A percentile compares a stretch with the other conserved stretches of the same genome.
Evolutionary conservation across 257 asterid genomes (phyloP).

Genomic region (Perilla frutescens): DNA sequence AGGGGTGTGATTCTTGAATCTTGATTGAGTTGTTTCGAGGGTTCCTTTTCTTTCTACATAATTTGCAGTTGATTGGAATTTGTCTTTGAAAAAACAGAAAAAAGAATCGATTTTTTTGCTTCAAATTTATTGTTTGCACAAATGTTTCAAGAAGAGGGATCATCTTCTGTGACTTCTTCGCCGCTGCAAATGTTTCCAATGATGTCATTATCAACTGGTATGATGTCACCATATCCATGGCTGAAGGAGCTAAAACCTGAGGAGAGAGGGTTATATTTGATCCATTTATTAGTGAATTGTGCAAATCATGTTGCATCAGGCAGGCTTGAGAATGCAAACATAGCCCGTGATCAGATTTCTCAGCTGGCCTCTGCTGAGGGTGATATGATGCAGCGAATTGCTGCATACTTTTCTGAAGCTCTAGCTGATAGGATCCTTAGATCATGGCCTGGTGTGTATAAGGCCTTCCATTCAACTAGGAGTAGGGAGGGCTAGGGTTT

Average conservation of each 20-base stretch:
- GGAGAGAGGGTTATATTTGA: constrained; percentile 73
- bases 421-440: constrained; percentile 70
- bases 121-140: constrained; percentile 3
- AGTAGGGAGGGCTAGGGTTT: constrained; percentile 22
- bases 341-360: constrained; percentile 76
- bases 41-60: neutral
- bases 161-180: constrained; percentile 51
- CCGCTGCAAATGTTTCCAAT: constrained; percentile 42
- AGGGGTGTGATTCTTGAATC: neutral
- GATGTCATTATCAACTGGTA: constrained; percentile 44
- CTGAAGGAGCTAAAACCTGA: constrained; percentile 75
- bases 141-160: constrained; percentile 84
- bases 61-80: constrained; percentile 7
- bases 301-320: constrained; percentile 74
- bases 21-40: constrained; percentile 18
- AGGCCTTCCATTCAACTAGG: constrained; percentile 60
- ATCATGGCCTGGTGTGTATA: constrained; percentile 70
- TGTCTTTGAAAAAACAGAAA: neutral
- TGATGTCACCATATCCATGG: constrained; percentile 40
- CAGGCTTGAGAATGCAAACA: constrained; percentile 67
- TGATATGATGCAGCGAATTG: constrained; percentile 82
- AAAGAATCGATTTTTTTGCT: neutral
- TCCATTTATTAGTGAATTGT: constrained; percentile 70
- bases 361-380: constrained; percentile 76
- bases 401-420: constrained; percentile 77